Base-by-base conservation (phyloP, 768 basidiomycete genomes). In the Tulasnella sp. region DNA sequence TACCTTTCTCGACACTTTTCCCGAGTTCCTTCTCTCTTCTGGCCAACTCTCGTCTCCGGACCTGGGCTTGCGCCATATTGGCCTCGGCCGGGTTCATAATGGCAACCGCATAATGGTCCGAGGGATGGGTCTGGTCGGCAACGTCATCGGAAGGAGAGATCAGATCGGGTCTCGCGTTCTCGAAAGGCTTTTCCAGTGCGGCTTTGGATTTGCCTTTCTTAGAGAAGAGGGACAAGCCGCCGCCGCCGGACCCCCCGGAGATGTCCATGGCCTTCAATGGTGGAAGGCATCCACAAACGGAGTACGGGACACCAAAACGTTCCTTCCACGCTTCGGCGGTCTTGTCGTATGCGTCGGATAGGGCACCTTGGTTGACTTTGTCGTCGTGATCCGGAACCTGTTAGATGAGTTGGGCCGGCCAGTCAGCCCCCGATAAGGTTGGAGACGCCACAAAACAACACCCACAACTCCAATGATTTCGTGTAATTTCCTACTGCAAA, bases 221-320 rank as follows among this genome's bases (percentile, higher is more conserved):
- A 18, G 73, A 72, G 73, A 82, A 82, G 44, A 77, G 34, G 34
- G 64, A 69, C 22, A 74, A 72, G 42, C 44, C 28, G 46, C 72
- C 28, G 46, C 72, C 16, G 69, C 72, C 41, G 1, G 31, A n/a
- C 18, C 34, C 34, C 34, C 34, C 64, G 0, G 31, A 69, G 31
- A 69, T 37, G 46, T 40, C 44, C 40, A 46, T 46, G 22, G 74
- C 4, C n/a, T 80, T 80, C 22, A 46, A 18, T 16, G 82, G 18
- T 89, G 83, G n/a, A 0, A 89, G 88, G 83, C 92, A 92, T 2
- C 92, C 92, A 80, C 92, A 93, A 37, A 89, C 88, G 76, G 86
- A 89, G 84, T 93, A 93, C 2, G 87, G 85, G 11, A 89, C 84
- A 74, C 86, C 86, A 83, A 90, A 92, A 74, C 34, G 28, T 24